These are phyloP conservation scores for Lolium rigidum DNA, from an alignment of 176 grass and related monocot species.

Conservation along the genomic window DNA sequence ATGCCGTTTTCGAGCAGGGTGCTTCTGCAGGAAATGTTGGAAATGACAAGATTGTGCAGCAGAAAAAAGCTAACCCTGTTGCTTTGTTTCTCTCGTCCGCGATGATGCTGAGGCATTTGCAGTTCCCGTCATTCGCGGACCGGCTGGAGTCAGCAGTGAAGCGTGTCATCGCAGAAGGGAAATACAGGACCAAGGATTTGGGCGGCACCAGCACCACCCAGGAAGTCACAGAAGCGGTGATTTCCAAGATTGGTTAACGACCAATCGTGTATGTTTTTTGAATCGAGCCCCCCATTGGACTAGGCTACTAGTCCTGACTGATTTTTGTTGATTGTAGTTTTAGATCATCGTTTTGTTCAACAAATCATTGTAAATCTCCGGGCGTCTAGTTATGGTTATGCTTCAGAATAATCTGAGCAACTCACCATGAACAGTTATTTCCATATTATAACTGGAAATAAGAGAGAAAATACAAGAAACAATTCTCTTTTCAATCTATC, in stretches of 20 bases:
- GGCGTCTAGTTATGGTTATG: constrained; percentile 20
- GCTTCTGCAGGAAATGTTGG: constrained; percentile 92
- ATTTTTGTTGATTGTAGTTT: constrained; percentile 40
- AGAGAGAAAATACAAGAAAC: constrained; percentile 35
- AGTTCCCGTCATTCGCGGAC: constrained; percentile 84
- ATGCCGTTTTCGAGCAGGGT: constrained; percentile 92
- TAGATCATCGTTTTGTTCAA: constrained; percentile 52
- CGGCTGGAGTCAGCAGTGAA: constrained; percentile 80
- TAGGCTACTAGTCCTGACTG: constrained; percentile 37
- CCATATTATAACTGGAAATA: constrained; percentile 48
- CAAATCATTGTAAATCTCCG: constrained; percentile 30
- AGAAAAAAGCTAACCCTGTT: constrained; percentile 90
- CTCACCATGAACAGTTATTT: constrained; percentile 15
- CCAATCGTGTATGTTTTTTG: not conserved
- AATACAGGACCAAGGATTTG: constrained; percentile 90
- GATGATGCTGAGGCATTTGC: constrained; percentile 98
- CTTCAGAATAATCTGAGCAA: constrained; percentile 34
- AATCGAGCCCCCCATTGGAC: constrained; percentile 14
- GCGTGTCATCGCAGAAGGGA: constrained; percentile 79
- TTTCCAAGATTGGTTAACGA: constrained; percentile 61
- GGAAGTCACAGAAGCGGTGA: constrained; percentile 83
- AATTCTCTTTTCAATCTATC: not conserved
- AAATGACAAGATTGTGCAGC: constrained; percentile 73
- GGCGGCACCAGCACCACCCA: constrained; percentile 85
- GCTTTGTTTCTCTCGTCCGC: constrained; percentile 91